Percentiles rank a stretch among this genome's conserved stretches.
Conservation (phyloP, 78 protist genomes). For the Dictyostelium discoideum region dicty_2.7 NC_007091.3:4396501-4397000, state of each 20-base stretch:
- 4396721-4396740: neutral
- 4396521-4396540: neutral
- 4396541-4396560: constrained; percentile 1
- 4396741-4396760: neutral
- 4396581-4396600: neutral
- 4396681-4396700: neutral
- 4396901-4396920: neutral
- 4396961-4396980: neutral
- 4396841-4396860: too few species aligned
- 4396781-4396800: too few species aligned
- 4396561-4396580: neutral
- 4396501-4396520: constrained; percentile 9
- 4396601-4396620: neutral
- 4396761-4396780: neutral
- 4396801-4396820: too few species aligned
- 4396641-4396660: neutral
- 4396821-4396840: neutral
- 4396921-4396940: neutral
- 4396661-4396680: neutral
- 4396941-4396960: neutral
- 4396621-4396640: constrained; percentile 1
- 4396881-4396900: too few species aligned
- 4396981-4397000: neutral
- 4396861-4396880: too few species aligned
- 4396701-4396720: constrained; percentile 5